Conservation (phyloP, 2,329 filamentous ascomycete species). For the Epichloe uncinata region DNA sequence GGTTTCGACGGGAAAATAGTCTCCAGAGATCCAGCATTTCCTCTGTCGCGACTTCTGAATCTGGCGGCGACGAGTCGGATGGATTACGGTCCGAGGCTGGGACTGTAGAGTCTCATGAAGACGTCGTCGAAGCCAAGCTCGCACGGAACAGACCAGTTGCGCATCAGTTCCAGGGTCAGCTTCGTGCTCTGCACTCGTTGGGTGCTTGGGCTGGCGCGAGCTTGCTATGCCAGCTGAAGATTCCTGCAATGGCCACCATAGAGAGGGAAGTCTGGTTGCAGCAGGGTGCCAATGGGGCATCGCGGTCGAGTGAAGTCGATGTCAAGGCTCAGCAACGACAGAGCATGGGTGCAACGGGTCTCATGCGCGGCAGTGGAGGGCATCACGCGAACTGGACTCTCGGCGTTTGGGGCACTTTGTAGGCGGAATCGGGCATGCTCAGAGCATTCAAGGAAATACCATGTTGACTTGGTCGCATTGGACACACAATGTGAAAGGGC, state of each 20-base stretch:
- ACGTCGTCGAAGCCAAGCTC: conserved; percentile 24
- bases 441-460: background rate
- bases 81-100: conserved; percentile 11
- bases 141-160: conserved; percentile 20
- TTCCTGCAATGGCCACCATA: conserved; percentile 54
- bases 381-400: conserved; percentile 45
- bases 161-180: conserved; percentile 38
- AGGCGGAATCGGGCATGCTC: conserved; percentile 5
- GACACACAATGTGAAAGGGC: no score
- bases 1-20: conserved; percentile 19
- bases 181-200: conserved; percentile 55
- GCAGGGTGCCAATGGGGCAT: conserved; percentile 51
- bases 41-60: conserved; percentile 12
- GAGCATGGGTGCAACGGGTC: conserved; percentile 46
- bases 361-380: conserved; percentile 24
- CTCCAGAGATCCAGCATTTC: conserved; percentile 9
- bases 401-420: conserved; percentile 45
- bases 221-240: conserved; percentile 52
- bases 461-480: background rate
- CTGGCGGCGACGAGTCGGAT: conserved; percentile 13
- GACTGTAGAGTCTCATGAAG: conserved; percentile 14
- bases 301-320: conserved; percentile 45
- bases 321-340: conserved; percentile 45
- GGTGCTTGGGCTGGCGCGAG: conserved; percentile 67
- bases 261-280: conserved; percentile 60